These are phyloP conservation scores for Phytopythium ostracodes DNA, from an alignment of 352 stramenopile species.

Conservation along the genomic window DNA sequence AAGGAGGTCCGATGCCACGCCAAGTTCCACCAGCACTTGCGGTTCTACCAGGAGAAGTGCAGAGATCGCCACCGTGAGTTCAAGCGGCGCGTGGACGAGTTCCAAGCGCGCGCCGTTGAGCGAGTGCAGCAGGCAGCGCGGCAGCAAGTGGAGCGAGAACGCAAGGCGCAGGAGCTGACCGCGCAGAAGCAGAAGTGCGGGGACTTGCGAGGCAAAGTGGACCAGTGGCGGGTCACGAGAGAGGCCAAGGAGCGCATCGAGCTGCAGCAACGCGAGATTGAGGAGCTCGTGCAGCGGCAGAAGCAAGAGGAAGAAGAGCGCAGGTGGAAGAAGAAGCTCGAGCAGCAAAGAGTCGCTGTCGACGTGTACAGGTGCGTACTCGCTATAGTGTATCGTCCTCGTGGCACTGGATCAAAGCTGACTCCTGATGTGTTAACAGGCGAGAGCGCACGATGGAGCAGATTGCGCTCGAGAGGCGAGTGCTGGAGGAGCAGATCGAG, in stretches of 20 bases:
- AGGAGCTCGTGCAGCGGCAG: slow-evolving; percentile 33
- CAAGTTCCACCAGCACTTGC: slow-evolving; percentile 55
- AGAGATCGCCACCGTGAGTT: slow-evolving; percentile 43
- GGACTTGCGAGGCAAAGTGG: slow-evolving; percentile 36
- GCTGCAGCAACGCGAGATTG: slow-evolving; percentile 50
- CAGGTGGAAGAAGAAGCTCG: slow-evolving; percentile 36
- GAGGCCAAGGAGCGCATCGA: slow-evolving; percentile 56
- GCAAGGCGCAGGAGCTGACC: slow-evolving; percentile 30
- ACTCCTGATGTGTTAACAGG: neutral
- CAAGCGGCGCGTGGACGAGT: slow-evolving; percentile 26
- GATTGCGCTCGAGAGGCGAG: slow-evolving; percentile 38
- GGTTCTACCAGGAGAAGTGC: slow-evolving; percentile 54
- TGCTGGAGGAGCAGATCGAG: slow-evolving; percentile 26
- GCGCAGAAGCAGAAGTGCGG: slow-evolving; percentile 36
- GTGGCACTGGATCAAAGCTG: neutral
- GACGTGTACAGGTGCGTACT: slow-evolving; percentile 50
- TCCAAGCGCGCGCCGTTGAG: slow-evolving; percentile 20
- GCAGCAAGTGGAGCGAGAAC: slow-evolving; percentile 21
- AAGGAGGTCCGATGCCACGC: slow-evolving; percentile 44
- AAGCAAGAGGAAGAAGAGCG: slow-evolving; percentile 33
- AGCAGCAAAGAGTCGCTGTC: slow-evolving; percentile 44
- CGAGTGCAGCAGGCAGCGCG: slow-evolving; percentile 24
- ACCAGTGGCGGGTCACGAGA: slow-evolving; percentile 44
- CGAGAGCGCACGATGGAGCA: slow-evolving; percentile 36
- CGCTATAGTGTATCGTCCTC: neutral